These are phyloP conservation scores for Xylaria sp. DNA, from an alignment of 2,329 filamentous ascomycete species.

Conservation along the genomic window DNA sequence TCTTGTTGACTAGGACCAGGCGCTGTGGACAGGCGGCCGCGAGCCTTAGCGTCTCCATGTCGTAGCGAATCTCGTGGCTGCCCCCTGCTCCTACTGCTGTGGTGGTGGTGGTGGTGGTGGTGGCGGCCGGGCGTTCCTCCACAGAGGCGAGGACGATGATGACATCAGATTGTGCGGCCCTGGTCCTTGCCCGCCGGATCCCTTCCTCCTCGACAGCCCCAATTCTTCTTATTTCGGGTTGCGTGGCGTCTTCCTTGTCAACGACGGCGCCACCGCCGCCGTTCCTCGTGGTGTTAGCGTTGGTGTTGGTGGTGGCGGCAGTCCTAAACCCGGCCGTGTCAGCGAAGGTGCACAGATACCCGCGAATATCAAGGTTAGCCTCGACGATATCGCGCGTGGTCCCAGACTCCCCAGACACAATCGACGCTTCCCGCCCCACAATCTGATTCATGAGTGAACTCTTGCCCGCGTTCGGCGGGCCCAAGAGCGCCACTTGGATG, in stretches of 20 bases:
- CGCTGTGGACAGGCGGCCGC: slow-evolving; percentile 61
- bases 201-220: slow-evolving; percentile 88
- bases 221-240: slow-evolving; percentile 56
- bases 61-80: slow-evolving; percentile 59
- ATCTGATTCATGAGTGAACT: slow-evolving; percentile 92
- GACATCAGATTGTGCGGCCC: slow-evolving; percentile 85
- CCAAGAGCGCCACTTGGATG: slow-evolving; percentile 86
- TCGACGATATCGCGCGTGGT: slow-evolving; percentile 96
- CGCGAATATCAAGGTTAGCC: slow-evolving; percentile 86
- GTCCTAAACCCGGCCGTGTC: slow-evolving; percentile 91
- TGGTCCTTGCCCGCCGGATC: slow-evolving; percentile 84
- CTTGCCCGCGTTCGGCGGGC: slow-evolving; percentile 94
- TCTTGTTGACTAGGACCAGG: slow-evolving; percentile 72
- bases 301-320: slow-evolving; percentile 35
- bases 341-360: slow-evolving; percentile 92
- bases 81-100: too few species aligned
- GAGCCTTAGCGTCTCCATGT: slow-evolving; percentile 66
- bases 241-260: slow-evolving; percentile 26
- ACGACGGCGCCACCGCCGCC: slow-evolving; percentile 15
- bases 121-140: slow-evolving; percentile 63
- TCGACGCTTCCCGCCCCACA: slow-evolving; percentile 91
- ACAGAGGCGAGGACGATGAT: slow-evolving; percentile 84
- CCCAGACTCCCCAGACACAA: slow-evolving; percentile 91
- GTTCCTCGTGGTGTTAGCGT: too few species aligned
- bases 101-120: too few species aligned